Evolutionary conservation across 2,329 filamentous ascomycete genomes (phyloP).

Genomic region (Massarina eburnea): DNA sequence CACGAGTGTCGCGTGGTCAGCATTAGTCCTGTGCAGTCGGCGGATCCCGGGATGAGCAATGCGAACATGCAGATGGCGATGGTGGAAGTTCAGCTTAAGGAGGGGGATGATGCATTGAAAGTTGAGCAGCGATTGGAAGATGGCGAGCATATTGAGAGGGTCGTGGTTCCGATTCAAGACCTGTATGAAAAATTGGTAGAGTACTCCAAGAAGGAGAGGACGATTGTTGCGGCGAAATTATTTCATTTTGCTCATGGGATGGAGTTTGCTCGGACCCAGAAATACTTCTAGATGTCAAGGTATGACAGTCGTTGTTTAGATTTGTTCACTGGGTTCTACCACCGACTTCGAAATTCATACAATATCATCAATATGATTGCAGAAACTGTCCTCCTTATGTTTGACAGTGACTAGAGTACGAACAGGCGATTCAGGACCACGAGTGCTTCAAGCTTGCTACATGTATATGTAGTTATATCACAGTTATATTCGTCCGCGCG

Average conservation of each 20-base stretch:
- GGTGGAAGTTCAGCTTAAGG: conserved; percentile 25
- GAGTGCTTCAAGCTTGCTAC: too few species aligned
- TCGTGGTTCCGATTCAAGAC: conserved; percentile 25
- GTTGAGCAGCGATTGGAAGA: conserved; percentile 33
- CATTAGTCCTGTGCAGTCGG: conserved; percentile 20
- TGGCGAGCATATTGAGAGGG: conserved; percentile 31
- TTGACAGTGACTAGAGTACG: too few species aligned
- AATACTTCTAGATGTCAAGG: conserved; percentile 2
- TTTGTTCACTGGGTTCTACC: too few species aligned
- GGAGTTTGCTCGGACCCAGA: conserved; percentile 16
- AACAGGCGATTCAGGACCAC: too few species aligned
- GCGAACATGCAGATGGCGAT: conserved; percentile 29
- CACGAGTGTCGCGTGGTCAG: conserved; percentile 52
- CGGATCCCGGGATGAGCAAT: conserved; percentile 30
- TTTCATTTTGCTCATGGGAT: conserved; percentile 33
- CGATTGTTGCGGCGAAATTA: conserved; percentile 30
- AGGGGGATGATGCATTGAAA: conserved; percentile 14
- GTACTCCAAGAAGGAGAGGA: conserved; percentile 23
- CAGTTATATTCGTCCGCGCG: too few species aligned
- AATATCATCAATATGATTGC: too few species aligned
- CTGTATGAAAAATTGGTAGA: conserved; percentile 23
- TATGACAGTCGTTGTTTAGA: too few species aligned
- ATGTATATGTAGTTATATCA: too few species aligned
- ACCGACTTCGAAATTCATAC: too few species aligned
- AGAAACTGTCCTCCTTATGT: too few species aligned